Evolutionary conservation across 495 filamentous ascomycete genomes (phyloP), one percentile per base, ranked within the genome.

Genomic region (Penicillium psychrofluorescens): DNA sequence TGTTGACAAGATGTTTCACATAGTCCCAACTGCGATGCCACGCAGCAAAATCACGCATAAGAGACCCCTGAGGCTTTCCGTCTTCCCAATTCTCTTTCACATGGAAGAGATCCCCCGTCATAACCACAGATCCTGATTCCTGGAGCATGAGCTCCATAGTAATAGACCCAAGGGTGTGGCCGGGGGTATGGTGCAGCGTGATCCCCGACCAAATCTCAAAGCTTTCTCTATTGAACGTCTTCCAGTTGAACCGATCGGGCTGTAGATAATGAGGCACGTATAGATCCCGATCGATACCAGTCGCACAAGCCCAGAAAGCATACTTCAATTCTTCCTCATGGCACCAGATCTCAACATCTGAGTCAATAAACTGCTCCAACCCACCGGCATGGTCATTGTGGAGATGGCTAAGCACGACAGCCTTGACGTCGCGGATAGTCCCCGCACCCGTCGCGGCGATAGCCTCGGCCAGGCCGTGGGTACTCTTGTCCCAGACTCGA

Each of bases 351-450:
- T 69, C 66, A 2, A 79, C 58, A 37, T 66, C 68, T 11, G 63
- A 78, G 43, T 63, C 58, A 6, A 62, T 22, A 43, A 76, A 79
- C 36, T 69, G 60, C 11, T 77, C 73, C 4, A 79, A 54, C 0
- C 75, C 75, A 0, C 75, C 75, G 0, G 75, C 74, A 52, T 79
- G 74, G 45, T 79, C 74, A 1, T 76, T 48, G 41, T 79, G 76
- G 35, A 79, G 48, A 40, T 79, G 76, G 1, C 76, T 71, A 12
- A 79, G 66, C 11, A 79, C 65, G 1, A 77, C 64, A 29, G 68
- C 74, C 46, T 76, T 75, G 11, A 78, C 52, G 48, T 79, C 73
- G 38, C 72, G 64, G 12, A 79, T 67, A 29, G 22, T 22, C 22
- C 68, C 55, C 35, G 76, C 58, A 4, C 75, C 75, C 1, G 72